A percentile compares a stretch with the other conserved stretches of the same genome.
Evolutionary conservation across 1,139 yeast species (phyloP).

Genomic region (Debaryomycetaceae sp.): DNA sequence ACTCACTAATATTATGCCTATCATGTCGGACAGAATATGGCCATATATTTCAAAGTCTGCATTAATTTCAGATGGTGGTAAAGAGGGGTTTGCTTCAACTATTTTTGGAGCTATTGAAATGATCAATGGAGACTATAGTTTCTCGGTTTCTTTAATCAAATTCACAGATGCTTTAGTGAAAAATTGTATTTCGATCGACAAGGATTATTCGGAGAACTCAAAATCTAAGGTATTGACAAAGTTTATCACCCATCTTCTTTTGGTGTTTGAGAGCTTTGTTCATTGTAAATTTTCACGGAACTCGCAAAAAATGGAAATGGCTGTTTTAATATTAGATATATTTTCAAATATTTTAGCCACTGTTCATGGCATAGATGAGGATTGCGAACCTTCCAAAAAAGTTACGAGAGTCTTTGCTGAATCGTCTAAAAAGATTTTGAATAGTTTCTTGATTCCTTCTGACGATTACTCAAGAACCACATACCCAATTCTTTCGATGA

Average conservation of each 20-base stretch:
- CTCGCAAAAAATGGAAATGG: constrained; percentile 61
- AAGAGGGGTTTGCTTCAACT: constrained; percentile 62
- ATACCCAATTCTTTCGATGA: constrained; percentile 50
- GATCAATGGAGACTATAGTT: constrained; percentile 61
- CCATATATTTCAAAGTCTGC: constrained; percentile 67
- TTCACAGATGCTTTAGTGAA: constrained; percentile 53
- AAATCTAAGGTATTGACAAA: constrained; percentile 57
- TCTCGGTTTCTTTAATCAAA: constrained; percentile 58
- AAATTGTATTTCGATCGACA: constrained; percentile 46
- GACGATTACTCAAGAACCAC: constrained; percentile 52
- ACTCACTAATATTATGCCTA: constrained; percentile 44
- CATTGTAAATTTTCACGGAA: constrained; percentile 63
- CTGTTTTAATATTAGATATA: constrained; percentile 52
- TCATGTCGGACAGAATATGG: constrained; percentile 73
- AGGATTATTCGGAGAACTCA: constrained; percentile 37
- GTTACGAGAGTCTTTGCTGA: constrained; percentile 45
- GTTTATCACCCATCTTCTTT: constrained; percentile 54
- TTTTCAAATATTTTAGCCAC: constrained; percentile 55
- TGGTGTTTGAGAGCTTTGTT: constrained; percentile 69
- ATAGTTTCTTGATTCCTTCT: constrained; percentile 54
- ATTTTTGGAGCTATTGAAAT: constrained; percentile 74
- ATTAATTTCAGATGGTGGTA: constrained; percentile 61
- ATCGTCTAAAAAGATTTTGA: constrained; percentile 49
- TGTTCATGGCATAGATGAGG: constrained; percentile 57
- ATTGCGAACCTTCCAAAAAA: constrained; percentile 33